Evolutionary conservation across 768 basidiomycete species (phyloP).

Genomic region (Boletus huronensis): DNA sequence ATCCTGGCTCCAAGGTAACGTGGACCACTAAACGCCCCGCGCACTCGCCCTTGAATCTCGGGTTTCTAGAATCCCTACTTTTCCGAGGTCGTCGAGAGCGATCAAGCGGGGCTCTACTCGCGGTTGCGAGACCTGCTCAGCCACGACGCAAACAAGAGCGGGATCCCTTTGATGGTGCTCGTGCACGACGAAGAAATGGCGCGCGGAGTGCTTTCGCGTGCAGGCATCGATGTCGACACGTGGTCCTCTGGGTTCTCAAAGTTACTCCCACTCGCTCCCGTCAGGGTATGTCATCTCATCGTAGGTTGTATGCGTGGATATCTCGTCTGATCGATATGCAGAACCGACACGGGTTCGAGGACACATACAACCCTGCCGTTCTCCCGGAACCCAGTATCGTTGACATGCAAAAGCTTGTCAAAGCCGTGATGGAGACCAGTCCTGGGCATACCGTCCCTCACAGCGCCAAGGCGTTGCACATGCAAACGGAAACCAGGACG

Average conservation of each 20-base stretch:
- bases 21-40: background rate
- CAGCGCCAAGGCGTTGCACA: slow-evolving; percentile 34
- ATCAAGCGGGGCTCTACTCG: slow-evolving; percentile 8
- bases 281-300: slow-evolving; percentile 7
- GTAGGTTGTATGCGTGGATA: background rate
- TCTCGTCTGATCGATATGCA: background rate
- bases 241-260: slow-evolving; percentile 41
- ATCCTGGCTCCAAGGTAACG: slow-evolving; percentile 18
- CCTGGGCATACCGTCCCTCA: slow-evolving; percentile 24
- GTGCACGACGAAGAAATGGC: slow-evolving; percentile 43
- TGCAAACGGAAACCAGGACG: slow-evolving; percentile 34
- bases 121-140: slow-evolving; percentile 21
- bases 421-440: slow-evolving; percentile 36
- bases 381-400: slow-evolving; percentile 36
- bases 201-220: slow-evolving; percentile 36
- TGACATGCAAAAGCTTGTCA: slow-evolving; percentile 39
- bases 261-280: slow-evolving; percentile 10
- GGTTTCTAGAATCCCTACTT: slow-evolving; percentile 11
- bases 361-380: background rate
- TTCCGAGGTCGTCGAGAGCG: slow-evolving; percentile 17
- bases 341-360: slow-evolving; percentile 7
- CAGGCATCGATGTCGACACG: slow-evolving; percentile 39
- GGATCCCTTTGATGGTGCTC: slow-evolving; percentile 42
- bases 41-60: background rate
- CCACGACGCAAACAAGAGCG: slow-evolving; percentile 16